These are phyloP conservation scores for Daldinia vernicosa DNA, from an alignment of 495 filamentous ascomycete genomes.

Conservation along the genomic window DNA sequence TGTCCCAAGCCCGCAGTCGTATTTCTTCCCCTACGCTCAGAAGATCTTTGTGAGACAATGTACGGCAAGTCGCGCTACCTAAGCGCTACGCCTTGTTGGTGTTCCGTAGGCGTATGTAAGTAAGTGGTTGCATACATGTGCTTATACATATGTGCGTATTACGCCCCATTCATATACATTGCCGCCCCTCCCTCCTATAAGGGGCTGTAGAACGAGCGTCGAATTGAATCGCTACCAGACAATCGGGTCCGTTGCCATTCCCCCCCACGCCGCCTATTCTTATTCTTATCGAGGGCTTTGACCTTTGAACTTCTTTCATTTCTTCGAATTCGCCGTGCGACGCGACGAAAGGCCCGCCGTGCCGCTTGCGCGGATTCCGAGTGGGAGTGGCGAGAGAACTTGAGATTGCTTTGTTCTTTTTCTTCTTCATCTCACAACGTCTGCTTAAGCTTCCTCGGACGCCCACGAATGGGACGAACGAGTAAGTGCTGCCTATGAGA, in stretches of 20 bases:
- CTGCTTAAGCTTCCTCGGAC: slow-evolving; percentile 4
- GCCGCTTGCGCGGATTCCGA: slow-evolving; percentile 10
- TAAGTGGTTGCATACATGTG: slow-evolving; percentile 21
- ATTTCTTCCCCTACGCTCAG: neutral
- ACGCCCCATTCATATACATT: slow-evolving; percentile 30
- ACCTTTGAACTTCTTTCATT: slow-evolving; percentile 1
- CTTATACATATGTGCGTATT: slow-evolving; percentile 25
- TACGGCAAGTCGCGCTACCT: slow-evolving; percentile 5
- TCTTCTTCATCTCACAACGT: slow-evolving; percentile 1
- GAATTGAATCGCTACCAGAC: slow-evolving; percentile 34
- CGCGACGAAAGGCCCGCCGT: neutral
- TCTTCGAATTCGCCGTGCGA: neutral
- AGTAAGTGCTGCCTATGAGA: slow-evolving; percentile 20
- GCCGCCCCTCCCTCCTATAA: slow-evolving; percentile 32
- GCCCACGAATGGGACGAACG: slow-evolving; percentile 10
- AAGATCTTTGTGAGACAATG: slow-evolving; percentile 24
- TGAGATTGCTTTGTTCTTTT: slow-evolving; percentile 1
- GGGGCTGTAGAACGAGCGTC: slow-evolving; percentile 22
- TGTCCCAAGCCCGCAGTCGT: slow-evolving; percentile 4
- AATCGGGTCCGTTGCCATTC: slow-evolving; percentile 23
- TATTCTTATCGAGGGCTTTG: neutral
- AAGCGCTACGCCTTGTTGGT: slow-evolving; percentile 12
- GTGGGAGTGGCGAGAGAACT: slow-evolving; percentile 7
- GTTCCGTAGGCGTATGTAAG: slow-evolving; percentile 26
- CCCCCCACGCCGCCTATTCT: slow-evolving; percentile 10